Conservation (phyloP, 2,329 filamentous ascomycete genomes). For the Calonectria crousiana region DNA sequence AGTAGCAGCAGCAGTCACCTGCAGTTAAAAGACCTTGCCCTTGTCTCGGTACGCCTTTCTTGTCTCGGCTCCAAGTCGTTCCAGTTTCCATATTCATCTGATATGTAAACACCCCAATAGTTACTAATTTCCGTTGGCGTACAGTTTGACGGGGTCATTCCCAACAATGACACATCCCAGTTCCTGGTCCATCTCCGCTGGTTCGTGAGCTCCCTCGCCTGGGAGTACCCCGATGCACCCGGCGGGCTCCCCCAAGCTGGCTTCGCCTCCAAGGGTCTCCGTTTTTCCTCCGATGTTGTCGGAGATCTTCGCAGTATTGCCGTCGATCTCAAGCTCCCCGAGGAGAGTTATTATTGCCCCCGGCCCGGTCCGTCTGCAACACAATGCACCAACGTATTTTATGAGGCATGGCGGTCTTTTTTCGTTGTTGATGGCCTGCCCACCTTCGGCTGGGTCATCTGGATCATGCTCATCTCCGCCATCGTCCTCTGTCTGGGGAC, state of each 20-base stretch:
- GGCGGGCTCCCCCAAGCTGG: slow-evolving; percentile 38
- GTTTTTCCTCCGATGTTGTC: slow-evolving; percentile 33
- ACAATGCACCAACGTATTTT: slow-evolving; percentile 42
- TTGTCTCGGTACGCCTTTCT: slow-evolving; percentile 40
- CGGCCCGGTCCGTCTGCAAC: slow-evolving; percentile 29
- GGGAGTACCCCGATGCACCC: slow-evolving; percentile 43
- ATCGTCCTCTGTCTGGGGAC: slow-evolving; percentile 26
- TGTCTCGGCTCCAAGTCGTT: neutral
- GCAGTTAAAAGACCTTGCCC: slow-evolving; percentile 38
- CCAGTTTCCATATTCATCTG: neutral
- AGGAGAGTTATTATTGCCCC: slow-evolving; percentile 39
- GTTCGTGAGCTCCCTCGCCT: slow-evolving; percentile 42
- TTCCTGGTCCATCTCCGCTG: slow-evolving; percentile 43
- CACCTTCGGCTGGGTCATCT: slow-evolving; percentile 32
- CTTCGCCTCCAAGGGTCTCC: slow-evolving; percentile 32
- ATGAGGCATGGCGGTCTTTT: slow-evolving; percentile 42
- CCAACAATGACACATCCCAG: slow-evolving; percentile 42
- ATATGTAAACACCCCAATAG: neutral
- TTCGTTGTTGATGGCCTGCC: slow-evolving; percentile 29
- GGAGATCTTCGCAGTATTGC: slow-evolving; percentile 39
- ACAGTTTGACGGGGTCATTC: slow-evolving; percentile 43
- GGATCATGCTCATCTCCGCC: slow-evolving; percentile 31
- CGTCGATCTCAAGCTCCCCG: slow-evolving; percentile 34
- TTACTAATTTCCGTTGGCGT: neutral
- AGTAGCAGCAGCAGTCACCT: slow-evolving; percentile 27